Conservation (phyloP, 805 yeast genomes). For the Pichia phayaonensis region DNA sequence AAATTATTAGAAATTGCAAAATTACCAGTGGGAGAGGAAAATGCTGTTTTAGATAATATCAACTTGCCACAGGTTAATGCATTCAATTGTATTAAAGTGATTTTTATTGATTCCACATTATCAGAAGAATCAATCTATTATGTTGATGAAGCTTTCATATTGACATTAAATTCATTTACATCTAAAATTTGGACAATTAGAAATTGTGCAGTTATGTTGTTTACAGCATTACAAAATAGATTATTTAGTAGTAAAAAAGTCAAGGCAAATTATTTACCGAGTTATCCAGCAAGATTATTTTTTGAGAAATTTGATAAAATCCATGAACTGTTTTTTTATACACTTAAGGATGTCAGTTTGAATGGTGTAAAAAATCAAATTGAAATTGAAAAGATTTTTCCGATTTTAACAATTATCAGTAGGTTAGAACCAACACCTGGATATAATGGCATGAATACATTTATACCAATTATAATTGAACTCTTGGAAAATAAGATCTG, state of each 20-base stretch:
- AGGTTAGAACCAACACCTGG: conserved; percentile 57
- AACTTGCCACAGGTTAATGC: conserved; percentile 94
- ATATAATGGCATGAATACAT: conserved; percentile 43
- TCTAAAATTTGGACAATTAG: conserved; percentile 77
- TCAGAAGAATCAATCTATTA: conserved; percentile 42
- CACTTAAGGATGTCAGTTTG: conserved; percentile 30
- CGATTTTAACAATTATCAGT: conserved; percentile 66
- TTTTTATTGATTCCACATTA: conserved; percentile 67
- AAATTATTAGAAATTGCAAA: conserved; percentile 48
- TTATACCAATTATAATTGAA: conserved; percentile 38
- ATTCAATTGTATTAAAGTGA: conserved; percentile 69
- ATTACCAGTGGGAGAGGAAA: conserved; percentile 35
- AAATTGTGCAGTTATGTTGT: conserved; percentile 90
- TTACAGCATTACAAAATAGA: conserved; percentile 74
- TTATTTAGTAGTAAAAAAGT: conserved; percentile 57
- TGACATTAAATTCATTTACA: conserved; percentile 57
- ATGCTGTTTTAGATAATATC: conserved; percentile 33
- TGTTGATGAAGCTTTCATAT: conserved; percentile 49
- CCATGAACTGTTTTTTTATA: conserved; percentile 38
- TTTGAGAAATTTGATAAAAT: conserved; percentile 58
- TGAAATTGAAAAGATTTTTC: conserved; percentile 53
- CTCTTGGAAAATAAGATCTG: conserved; percentile 53
- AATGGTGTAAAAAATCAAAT: conserved; percentile 23
- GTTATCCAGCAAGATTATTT: conserved; percentile 46
- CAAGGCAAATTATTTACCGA: conserved; percentile 24